Base-by-base conservation (phyloP, 495 filamentous ascomycete genomes). In the Xylaria cubensis region DNA sequence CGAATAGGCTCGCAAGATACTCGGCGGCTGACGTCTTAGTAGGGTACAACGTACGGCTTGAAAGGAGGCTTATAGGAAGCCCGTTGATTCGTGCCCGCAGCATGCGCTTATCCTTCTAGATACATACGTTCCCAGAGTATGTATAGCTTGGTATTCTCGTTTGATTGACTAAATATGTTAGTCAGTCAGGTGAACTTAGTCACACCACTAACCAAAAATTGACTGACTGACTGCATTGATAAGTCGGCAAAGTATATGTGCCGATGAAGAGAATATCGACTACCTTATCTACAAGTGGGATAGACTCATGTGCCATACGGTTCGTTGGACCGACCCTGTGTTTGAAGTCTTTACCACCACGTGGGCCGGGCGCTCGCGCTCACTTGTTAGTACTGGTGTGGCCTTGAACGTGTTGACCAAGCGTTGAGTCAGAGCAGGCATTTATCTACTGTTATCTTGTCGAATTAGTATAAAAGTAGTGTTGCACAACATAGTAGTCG, bases 81-180 rank as follows among this genome's bases (percentile, higher is more conserved):
- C 24, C 24, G 51, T 32, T 56, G 51, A 56, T 56, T 56, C 51
- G 51, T 56, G 51, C 51, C 24, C 51, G 51, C 51, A 56, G 24
- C 51, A 26, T 26, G 21, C 21, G 10, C 24, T 24, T 29, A 50
- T 50, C 51, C 10, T 24, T 21, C 17, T 12, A 24, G 17, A 56
- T 12, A 56, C 4, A 3, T 8, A 29, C 51, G 24, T 10, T 29
- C 24, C 12, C 4, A 6, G 15, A 56, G 12, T 9, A 26, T 9
- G 24, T 9, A 26, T 8, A 26, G 3, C 26, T 2, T 17, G 4
- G 26, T 32, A 13, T 24, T 21, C 12, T 56, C 32, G 4, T 29
- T 29, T 10, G 13, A 56, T 56, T 8, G 53, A 56, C 53, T 56
- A 56, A 56, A 32, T 13, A 13, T 56, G 13, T 56, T 56, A 56